These are phyloP conservation scores for Mortierella sp. DNA, from an alignment of 371 early-diverging fungal genomes.

Conservation along the genomic window DNA sequence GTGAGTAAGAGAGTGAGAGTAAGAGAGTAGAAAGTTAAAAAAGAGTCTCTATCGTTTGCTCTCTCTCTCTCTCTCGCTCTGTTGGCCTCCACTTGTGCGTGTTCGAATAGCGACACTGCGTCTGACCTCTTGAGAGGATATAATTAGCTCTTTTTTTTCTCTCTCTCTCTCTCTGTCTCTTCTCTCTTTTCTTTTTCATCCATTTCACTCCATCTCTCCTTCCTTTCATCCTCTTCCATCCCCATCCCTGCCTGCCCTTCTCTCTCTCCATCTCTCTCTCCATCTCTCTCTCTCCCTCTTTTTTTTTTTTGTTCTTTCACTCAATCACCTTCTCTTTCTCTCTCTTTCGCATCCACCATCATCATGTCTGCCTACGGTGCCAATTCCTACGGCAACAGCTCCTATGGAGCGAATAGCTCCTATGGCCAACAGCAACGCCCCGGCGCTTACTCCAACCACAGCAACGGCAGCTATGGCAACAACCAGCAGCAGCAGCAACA, in stretches of 20 bases:
- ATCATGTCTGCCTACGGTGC: constrained; percentile 10
- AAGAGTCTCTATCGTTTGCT: too few relatives aligned
- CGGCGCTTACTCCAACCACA: too few relatives aligned
- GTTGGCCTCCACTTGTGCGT: too few relatives aligned
- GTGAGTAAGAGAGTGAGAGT: too few relatives aligned
- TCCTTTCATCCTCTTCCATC: neutral
- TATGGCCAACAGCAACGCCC: constrained; percentile 28
- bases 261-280: neutral
- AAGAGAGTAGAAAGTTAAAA: too few relatives aligned
- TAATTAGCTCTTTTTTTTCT: neutral
- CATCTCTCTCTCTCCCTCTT: neutral
- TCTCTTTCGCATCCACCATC: neutral
- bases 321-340: neutral
- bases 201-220: neutral
- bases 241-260: neutral
- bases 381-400: constrained; percentile 10
- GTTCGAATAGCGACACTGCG: too few relatives aligned
- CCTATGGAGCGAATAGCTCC: constrained; percentile 19
- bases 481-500: constrained; percentile 48
- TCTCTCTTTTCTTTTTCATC: too few relatives aligned
- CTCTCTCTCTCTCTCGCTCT: too few relatives aligned
- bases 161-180: neutral
- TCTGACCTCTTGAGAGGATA: too few relatives aligned
- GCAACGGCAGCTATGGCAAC: constrained; percentile 23
- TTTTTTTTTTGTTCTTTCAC: constrained; percentile 1